Percentiles rank a stretch among this genome's conserved stretches.
Evolutionary conservation across 345 rosid genomes (phyloP).

Genomic region (Salix brachista): DNA sequence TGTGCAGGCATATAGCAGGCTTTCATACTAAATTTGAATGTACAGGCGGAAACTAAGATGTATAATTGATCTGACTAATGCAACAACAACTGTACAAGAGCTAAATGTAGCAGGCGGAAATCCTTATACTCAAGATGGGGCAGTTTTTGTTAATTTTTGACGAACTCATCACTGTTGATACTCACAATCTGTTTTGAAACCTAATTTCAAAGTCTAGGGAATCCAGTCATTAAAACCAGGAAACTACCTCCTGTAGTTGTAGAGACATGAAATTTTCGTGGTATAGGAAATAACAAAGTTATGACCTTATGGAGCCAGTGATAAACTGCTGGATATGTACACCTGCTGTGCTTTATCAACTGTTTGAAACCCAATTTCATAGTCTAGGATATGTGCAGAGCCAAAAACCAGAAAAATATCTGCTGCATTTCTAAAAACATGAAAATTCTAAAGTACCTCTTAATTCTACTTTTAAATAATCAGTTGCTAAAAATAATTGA

Average conservation of each 20-base stretch:
- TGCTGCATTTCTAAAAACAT: not conserved
- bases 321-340: not conserved
- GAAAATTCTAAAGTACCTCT: not conserved
- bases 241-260: too few species aligned
- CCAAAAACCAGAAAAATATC: not conserved
- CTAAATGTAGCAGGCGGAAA: not conserved
- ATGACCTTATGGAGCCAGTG: not conserved
- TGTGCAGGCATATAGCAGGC: not conserved
- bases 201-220: not conserved
- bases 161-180: not conserved
- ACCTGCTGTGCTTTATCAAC: not conserved
- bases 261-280: not conserved
- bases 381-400: not conserved
- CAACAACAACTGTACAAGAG: not conserved
- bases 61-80: not conserved
- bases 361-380: not conserved
- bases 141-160: not conserved
- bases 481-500: not conserved
- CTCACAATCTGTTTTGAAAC: not conserved
- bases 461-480: not conserved
- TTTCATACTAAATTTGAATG: not conserved
- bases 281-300: not conserved
- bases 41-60: not conserved
- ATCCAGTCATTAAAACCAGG: not conserved
- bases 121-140: too few species aligned